These are phyloP conservation scores for Cladosporium austrohemisphaericum DNA, from an alignment of 2,329 filamentous ascomycete species.

Conservation along the genomic window DNA sequence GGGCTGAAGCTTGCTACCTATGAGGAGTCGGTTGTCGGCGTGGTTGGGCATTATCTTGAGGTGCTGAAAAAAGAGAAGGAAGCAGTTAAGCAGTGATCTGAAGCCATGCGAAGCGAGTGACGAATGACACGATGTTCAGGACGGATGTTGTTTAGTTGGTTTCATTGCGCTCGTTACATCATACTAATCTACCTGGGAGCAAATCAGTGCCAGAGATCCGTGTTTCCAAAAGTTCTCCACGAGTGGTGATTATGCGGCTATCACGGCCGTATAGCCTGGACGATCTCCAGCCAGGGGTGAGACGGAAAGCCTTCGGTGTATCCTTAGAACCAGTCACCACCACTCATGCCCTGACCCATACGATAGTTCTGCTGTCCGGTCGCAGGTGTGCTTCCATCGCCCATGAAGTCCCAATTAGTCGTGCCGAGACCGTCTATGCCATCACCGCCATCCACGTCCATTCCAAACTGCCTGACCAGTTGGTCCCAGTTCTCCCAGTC, in stretches of 20 bases:
- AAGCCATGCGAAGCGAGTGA: too few species aligned
- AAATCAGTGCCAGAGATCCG: too few species aligned
- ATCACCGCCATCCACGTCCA: slow-evolving; percentile 35
- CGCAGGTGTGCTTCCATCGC: slow-evolving; percentile 17
- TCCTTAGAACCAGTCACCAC: slow-evolving; percentile 28
- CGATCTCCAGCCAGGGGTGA: too few species aligned
- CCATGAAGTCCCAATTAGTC: slow-evolving; percentile 10
- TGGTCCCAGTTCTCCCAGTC: slow-evolving; percentile 50
- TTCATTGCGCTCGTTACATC: too few species aligned
- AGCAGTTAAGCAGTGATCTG: not conserved
- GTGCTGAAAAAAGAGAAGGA: slow-evolving; percentile 17
- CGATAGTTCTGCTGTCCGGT: slow-evolving; percentile 22
- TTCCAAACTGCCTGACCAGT: slow-evolving; percentile 45
- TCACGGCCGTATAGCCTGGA: too few species aligned
- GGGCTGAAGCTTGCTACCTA: slow-evolving; percentile 18
- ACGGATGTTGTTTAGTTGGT: too few species aligned
- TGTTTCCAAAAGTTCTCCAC: too few species aligned
- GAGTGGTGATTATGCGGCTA: too few species aligned
- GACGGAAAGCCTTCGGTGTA: not conserved
- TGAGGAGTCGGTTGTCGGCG: slow-evolving; percentile 19
- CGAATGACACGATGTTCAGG: too few species aligned
- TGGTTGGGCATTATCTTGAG: slow-evolving; percentile 20
- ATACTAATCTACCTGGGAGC: too few species aligned
- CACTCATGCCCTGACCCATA: slow-evolving; percentile 28
- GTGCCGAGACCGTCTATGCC: slow-evolving; percentile 6